Percentiles rank a stretch among this genome's conserved stretches.
These are phyloP conservation scores for Batkoa obscura DNA, from an alignment of 371 early-diverging fungal genomes.

Conservation along the genomic window DNA sequence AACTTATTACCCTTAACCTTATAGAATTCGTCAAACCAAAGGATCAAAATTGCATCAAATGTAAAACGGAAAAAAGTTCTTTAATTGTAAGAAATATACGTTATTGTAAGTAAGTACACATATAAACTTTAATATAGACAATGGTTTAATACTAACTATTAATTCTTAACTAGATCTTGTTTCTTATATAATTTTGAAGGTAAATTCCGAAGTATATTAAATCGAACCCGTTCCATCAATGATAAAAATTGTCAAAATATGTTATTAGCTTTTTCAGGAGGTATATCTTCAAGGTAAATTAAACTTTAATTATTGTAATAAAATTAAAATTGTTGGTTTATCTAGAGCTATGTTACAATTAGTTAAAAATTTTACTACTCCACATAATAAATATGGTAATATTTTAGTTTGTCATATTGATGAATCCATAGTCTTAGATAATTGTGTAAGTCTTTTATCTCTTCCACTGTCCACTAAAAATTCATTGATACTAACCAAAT, in stretches of 20 bases:
- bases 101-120: background rate
- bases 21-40: too few species aligned
- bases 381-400: background rate
- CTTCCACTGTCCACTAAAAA: background rate
- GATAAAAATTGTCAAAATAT: background rate
- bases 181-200: background rate
- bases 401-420: background rate
- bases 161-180: background rate
- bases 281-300: background rate
- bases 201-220: conserved; percentile 4
- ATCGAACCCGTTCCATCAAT: background rate
- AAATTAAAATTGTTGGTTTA: background rate
- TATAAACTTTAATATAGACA: background rate
- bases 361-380: background rate
- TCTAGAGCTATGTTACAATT: background rate
- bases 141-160: background rate
- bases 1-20: too few species aligned
- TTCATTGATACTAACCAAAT: background rate
- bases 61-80: background rate
- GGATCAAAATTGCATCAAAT: background rate
- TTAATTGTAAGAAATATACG: background rate
- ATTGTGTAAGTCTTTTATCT: background rate
- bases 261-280: background rate
- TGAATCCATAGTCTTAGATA: background rate
- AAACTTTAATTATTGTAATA: background rate